phyloP scores from a whole-genome alignment of 192 early-diverging fungal species.

The Coemansia sp. region DNA sequence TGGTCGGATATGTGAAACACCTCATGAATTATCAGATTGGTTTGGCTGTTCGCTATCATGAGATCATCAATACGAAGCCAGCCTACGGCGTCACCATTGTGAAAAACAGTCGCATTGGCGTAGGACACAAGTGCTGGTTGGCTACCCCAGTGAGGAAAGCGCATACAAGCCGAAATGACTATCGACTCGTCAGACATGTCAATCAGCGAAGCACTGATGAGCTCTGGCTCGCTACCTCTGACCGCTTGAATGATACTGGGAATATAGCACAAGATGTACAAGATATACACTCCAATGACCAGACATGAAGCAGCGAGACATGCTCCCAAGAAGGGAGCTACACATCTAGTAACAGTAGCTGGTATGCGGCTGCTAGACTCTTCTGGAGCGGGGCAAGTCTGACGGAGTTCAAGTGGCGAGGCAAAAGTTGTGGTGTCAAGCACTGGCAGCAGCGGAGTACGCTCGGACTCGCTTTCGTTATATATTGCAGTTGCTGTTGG shows the following conservation, averaged over 20 bases:
- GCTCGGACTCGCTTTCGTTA: neutral
- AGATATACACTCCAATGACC: slow-evolving; percentile 32
- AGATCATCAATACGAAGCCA: slow-evolving; percentile 30
- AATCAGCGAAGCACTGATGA: slow-evolving; percentile 24
- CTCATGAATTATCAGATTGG: slow-evolving; percentile 21
- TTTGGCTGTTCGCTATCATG: slow-evolving; percentile 9
- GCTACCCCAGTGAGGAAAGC: slow-evolving; percentile 24
- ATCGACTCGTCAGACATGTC: slow-evolving; percentile 31
- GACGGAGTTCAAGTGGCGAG: neutral
- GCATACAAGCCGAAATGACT: slow-evolving; percentile 21
- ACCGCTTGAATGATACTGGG: slow-evolving; percentile 22
- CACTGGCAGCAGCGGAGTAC: neutral
- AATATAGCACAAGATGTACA: slow-evolving; percentile 32
- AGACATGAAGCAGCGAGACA: slow-evolving; percentile 26
- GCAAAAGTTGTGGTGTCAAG: neutral
- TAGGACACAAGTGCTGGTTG: slow-evolving; percentile 17
- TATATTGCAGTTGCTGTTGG: neutral
- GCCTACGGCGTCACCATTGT: slow-evolving; percentile 27
- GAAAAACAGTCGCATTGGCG: slow-evolving; percentile 37
- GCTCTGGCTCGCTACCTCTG: slow-evolving; percentile 21
- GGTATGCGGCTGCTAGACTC: neutral
- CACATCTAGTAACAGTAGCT: neutral
- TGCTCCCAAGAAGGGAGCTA: slow-evolving; percentile 15
- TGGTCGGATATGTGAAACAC: slow-evolving; percentile 34
- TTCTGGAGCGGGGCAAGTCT: neutral